Evolutionary conservation across 768 basidiomycete species (phyloP), one percentile per base, ranked within the genome.

Genomic region (Mycena maculata): DNA sequence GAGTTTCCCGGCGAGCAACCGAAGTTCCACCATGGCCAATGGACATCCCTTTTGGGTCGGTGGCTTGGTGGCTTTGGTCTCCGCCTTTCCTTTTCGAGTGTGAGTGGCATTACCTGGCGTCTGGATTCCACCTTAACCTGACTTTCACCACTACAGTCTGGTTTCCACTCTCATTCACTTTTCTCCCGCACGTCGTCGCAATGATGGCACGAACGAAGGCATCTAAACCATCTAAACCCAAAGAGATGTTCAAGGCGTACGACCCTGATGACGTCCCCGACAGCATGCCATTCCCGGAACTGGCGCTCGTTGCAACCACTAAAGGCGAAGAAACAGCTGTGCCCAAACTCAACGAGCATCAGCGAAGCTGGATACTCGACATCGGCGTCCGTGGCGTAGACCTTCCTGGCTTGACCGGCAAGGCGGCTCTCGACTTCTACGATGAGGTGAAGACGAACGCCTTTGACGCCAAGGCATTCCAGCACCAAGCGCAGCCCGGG

Each of bases 181-280:
- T n/a, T n/a, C n/a, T n/a, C n/a, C n/a, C n/a, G n/a, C n/a, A n/a
- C n/a, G n/a, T n/a, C n/a, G n/a, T n/a, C n/a, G n/a, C n/a, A n/a
- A n/a, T n/a, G n/a, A n/a, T n/a, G n/a, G n/a, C n/a, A n/a, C n/a
- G n/a, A n/a, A n/a, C n/a, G n/a, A n/a, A n/a, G n/a, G n/a, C n/a
- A n/a, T n/a, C n/a, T n/a, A n/a, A n/a, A n/a, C n/a, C n/a, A n/a
- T n/a, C n/a, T n/a, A n/a, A 36, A 13, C 33, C 33, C 33, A 36
- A 54, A n/a, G 53, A 63, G 13, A 63, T 57, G 55, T 65, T 57
- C 63, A n/a, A 57, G 25, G 18, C 63, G 1, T 65, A 65, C 54
- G 38, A 31, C 25, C 12, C 16, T 2, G 22, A 31, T 12, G 23
- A 22, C 1, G 62, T 63, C 3, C 62, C 62, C 8, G 53, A 22